These are phyloP conservation scores for Platanthera zijinensis DNA, from an alignment of 106 monocot species.

Conservation along the genomic window DNA sequence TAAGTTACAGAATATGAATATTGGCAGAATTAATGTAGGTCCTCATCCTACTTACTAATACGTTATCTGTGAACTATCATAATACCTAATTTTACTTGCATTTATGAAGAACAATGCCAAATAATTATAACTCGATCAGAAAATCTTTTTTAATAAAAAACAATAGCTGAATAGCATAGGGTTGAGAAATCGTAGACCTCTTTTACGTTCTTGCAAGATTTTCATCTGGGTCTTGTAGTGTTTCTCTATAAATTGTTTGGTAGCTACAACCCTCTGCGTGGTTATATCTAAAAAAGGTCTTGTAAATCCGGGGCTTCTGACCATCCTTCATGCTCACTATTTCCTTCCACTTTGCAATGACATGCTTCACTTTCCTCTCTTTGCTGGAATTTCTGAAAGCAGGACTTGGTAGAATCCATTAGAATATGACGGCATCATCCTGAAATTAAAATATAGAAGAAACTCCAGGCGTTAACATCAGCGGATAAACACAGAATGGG, in stretches of 20 bases:
- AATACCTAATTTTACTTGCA: background rate
- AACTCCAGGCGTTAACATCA: too few relatives aligned
- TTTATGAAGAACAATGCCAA: background rate
- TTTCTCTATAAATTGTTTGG: constrained; percentile 95
- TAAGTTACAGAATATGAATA: too few relatives aligned
- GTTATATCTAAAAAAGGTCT: constrained; percentile 57
- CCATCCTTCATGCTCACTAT: constrained; percentile 17
- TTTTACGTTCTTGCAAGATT: constrained; percentile 70
- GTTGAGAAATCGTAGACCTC: constrained; percentile 28
- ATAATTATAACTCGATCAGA: background rate
- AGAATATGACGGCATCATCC: background rate
- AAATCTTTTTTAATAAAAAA: background rate
- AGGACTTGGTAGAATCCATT: constrained; percentile 86
- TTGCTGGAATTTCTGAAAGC: constrained; percentile 77
- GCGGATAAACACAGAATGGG: too few relatives aligned
- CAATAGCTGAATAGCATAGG: background rate
- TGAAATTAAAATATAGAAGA: too few relatives aligned
- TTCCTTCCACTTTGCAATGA: constrained; percentile 41
- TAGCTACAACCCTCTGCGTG: constrained; percentile 78
- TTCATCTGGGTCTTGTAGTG: constrained; percentile 95
- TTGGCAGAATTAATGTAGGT: too few relatives aligned
- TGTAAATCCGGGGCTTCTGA: constrained; percentile 30
- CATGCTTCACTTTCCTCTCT: constrained; percentile 25
- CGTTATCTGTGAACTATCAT: background rate
- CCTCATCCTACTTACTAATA: too few relatives aligned